Percentiles rank a stretch among this genome's conserved stretches.
Conservation (phyloP, 805 yeast species). For the Candida quercuum region DNA sequence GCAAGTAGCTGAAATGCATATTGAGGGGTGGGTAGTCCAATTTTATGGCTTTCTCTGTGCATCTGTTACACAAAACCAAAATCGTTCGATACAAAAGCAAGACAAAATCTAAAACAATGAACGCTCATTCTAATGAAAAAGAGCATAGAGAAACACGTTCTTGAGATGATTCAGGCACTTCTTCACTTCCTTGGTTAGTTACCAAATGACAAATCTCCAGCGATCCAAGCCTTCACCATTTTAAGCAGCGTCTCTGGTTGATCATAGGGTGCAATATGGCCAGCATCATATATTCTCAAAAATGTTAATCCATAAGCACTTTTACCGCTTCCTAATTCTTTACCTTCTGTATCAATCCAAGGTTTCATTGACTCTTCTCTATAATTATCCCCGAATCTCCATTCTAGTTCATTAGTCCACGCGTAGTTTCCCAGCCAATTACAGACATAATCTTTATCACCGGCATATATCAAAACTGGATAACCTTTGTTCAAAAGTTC, state of each 20-base stretch:
- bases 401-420: conserved; percentile 66
- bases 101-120: too few relatives aligned
- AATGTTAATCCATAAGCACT: conserved; percentile 66
- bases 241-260: conserved; percentile 70
- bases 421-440: conserved; percentile 90
- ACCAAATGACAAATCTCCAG: too few relatives aligned
- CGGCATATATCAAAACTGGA: conserved; percentile 86
- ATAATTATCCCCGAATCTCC: conserved; percentile 60
- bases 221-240: conserved; percentile 72
- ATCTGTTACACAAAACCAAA: too few relatives aligned
- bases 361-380: too few relatives aligned
- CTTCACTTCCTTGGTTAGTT: too few relatives aligned
- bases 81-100: too few relatives aligned
- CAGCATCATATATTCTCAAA: conserved; percentile 74
- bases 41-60: too few relatives aligned
- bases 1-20: too few relatives aligned
- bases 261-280: conserved; percentile 90
- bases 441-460: conserved; percentile 89
- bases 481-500: conserved; percentile 62
- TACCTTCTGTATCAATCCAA: conserved; percentile 39
- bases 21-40: too few relatives aligned
- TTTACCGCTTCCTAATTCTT: conserved; percentile 66
- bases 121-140: too few relatives aligned
- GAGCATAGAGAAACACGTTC: too few relatives aligned
- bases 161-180: too few relatives aligned